Evolutionary conservation across 2,329 filamentous ascomycete species (phyloP), one percentile per base, ranked within the genome.

Genomic region (Penicillium sp.): DNA sequence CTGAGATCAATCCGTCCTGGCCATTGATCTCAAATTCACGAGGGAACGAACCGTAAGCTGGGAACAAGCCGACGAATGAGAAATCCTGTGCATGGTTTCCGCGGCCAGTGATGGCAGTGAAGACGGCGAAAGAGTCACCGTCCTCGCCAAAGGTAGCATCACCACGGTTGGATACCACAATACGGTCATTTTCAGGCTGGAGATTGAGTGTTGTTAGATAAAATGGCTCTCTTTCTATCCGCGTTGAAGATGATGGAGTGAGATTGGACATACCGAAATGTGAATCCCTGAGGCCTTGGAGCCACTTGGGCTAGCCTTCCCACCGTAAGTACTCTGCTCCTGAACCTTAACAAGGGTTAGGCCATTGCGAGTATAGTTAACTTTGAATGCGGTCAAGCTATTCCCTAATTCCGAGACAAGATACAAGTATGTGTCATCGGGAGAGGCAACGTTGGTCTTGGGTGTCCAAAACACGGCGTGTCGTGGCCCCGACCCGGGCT

Each of bases 21-120:
- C 77, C 78, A 70, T 85, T 88, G 57, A 89, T 72, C 47, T 80
- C 81, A 71, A 89, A 89, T 44, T 87, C 84, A 25, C 88, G 81
- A 0, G 88, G 87, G 59, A 78, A 81, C 5, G 73, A 68, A 6
- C 88, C 89, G 44, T 87, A 87, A 0, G 84, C 81, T 0, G 87
- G 79, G 25, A 81, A 80, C 31, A 85, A 77, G 66, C 87, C 82
- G 3, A 83, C 70, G 54, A 83, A 81, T 0, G 68, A 38, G 23
- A 62, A 27, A 11, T 50, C 39, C 3, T 29, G 50, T 21, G 23
- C 19, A 0, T 2, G 5, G 3, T 21, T 44, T 19, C 58, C 60
- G 16, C 15, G 25, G 15, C 33, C 25, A n/a, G 56, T 46, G 19
- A 60, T 56, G 15, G 36, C 45, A n/a, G 31, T 29, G 36, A 64